Percentiles rank a stretch among this genome's conserved stretches.
phyloP scores from a whole-genome alignment of 1,284 basidiomycete species.

The Irpex rosettiformis region DNA sequence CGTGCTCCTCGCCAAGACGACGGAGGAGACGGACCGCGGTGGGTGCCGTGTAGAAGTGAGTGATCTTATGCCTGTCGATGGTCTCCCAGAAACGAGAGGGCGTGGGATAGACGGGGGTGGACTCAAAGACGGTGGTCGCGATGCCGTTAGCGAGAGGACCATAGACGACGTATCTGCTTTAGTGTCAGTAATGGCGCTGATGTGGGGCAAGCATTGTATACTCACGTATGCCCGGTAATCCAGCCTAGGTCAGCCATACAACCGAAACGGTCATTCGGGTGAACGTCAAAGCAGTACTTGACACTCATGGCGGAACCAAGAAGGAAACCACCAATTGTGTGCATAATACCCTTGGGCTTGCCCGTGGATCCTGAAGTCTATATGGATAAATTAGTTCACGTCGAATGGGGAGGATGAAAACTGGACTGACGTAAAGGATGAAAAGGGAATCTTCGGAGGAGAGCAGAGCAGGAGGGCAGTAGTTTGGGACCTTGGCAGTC shows the following conservation, averaged over 20 bases:
- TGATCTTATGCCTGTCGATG: constrained; percentile 91
- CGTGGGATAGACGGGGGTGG: constrained; percentile 95
- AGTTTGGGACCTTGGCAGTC: constrained; percentile 78
- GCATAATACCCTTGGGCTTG: constrained; percentile 96
- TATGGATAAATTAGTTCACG: constrained; percentile 3
- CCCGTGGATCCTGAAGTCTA: constrained; percentile 95
- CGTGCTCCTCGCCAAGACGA: constrained; percentile 84
- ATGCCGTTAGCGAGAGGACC: constrained; percentile 92
- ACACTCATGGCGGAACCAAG: constrained; percentile 89
- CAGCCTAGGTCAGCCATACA: constrained; percentile 99
- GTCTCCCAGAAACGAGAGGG: constrained; percentile 97
- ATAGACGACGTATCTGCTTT: constrained; percentile 84
- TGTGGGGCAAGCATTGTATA: constrained; percentile 10
- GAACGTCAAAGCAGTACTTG: constrained; percentile 97
- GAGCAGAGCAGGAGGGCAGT: constrained; percentile 89
- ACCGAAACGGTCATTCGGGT: constrained; percentile 88
- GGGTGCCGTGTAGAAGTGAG: constrained; percentile 93
- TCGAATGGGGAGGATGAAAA: constrained; percentile 34
- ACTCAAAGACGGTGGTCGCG: constrained; percentile 93
- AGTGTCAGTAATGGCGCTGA: background rate
- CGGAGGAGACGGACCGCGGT: constrained; percentile 93
- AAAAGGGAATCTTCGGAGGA: constrained; percentile 92
- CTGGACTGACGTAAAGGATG: constrained; percentile 96
- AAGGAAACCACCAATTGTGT: constrained; percentile 92
- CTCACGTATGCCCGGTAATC: constrained; percentile 95